Conservation (phyloP, 805 yeast species). For the Candida saitoana region DNA sequence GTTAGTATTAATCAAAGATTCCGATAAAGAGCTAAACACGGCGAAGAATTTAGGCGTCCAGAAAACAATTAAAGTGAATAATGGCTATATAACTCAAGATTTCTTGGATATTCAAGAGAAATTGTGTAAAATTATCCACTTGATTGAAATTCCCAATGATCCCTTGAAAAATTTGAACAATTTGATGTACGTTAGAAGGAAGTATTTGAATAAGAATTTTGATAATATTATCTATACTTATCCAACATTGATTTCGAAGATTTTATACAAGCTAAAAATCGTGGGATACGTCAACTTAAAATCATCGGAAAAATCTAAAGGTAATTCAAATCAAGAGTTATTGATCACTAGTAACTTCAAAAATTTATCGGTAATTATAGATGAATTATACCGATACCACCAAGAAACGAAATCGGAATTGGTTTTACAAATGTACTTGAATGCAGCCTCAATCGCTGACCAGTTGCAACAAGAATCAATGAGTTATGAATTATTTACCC, state of each 20-base stretch:
- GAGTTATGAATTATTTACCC: conserved; percentile 83
- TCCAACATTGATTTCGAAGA: conserved; percentile 67
- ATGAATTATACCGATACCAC: conserved; percentile 53
- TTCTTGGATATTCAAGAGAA: conserved; percentile 50
- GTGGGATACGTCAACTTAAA: conserved; percentile 24
- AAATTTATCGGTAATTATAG: conserved; percentile 63
- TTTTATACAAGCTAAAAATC: conserved; percentile 56
- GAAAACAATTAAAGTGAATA: conserved; percentile 25
- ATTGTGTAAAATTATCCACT: conserved; percentile 66
- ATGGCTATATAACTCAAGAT: conserved; percentile 30
- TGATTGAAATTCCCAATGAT: conserved; percentile 41
- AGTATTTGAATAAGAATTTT: conserved; percentile 51
- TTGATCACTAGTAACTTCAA: conserved; percentile 59
- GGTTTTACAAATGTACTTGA: conserved; percentile 51
- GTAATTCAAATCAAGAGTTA: conserved; percentile 19
- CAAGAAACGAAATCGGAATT: conserved; percentile 28
- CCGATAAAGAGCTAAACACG: conserved; percentile 26
- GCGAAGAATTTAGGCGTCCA: conserved; percentile 38
- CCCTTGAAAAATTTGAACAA: conserved; percentile 32
- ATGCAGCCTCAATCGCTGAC: conserved; percentile 75
- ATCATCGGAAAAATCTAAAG: conserved; percentile 21
- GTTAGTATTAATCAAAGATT: conserved; percentile 46
- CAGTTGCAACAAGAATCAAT: conserved; percentile 67
- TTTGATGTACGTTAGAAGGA: conserved; percentile 34
- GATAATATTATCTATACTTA: conserved; percentile 60